Conservation (phyloP, 2,329 filamentous ascomycete genomes). For the Fusarium compactum region DNA sequence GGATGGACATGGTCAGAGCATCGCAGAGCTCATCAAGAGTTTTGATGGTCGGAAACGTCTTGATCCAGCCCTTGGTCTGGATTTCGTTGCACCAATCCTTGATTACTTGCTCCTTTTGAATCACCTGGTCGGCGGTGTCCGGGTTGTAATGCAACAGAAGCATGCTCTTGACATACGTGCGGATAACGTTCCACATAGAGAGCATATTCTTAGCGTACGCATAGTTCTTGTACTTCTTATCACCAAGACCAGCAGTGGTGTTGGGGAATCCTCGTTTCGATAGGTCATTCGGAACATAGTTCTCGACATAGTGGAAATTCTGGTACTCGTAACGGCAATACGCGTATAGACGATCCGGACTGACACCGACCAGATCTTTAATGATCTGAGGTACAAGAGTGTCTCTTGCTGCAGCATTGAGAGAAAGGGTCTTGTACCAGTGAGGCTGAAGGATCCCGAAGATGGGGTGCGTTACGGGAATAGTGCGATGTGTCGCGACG, state of each 20-base stretch:
- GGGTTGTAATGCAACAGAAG: neutral
- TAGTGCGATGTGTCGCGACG: neutral
- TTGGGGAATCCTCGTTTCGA: neutral
- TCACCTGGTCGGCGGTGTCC: neutral
- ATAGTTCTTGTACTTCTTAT: neutral
- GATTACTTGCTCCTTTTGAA: neutral
- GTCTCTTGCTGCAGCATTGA: neutral
- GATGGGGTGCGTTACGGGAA: neutral
- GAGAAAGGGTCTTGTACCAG: neutral
- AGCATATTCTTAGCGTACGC: constrained; percentile 1
- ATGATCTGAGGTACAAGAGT: neutral
- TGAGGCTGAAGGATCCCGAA: neutral
- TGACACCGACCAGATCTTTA: neutral
- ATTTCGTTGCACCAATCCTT: neutral
- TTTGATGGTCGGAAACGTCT: neutral
- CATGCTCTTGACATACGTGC: neutral
- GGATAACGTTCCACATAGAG: neutral
- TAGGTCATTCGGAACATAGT: neutral
- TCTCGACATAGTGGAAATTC: neutral
- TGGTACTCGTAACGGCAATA: neutral
- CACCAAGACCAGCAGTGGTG: neutral
- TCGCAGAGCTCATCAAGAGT: neutral
- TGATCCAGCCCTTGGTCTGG: neutral
- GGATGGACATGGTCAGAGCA: neutral
- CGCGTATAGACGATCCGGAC: neutral